A percentile compares a stretch with the other conserved stretches of the same genome.
Conservation (phyloP, 139 green algal species). For the Desmodesmus armatus region DNA sequence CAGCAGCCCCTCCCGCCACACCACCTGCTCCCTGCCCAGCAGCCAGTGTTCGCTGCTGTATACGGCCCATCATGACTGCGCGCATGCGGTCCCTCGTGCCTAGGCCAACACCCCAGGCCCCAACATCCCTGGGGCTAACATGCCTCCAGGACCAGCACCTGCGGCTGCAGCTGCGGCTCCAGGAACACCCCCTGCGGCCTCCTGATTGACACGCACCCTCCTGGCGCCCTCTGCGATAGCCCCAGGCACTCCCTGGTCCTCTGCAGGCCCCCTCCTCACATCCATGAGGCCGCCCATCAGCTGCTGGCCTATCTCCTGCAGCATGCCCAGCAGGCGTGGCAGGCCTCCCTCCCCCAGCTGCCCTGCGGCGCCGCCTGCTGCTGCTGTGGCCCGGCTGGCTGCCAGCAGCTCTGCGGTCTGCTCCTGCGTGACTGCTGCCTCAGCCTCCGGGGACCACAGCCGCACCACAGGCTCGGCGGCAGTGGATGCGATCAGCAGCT, state of each 20-base stretch:
- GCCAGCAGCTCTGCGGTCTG: neutral
- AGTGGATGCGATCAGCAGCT: constrained; percentile 63
- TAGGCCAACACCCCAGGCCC: too few relatives aligned
- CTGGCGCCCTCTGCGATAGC: neutral
- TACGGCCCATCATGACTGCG: too few relatives aligned
- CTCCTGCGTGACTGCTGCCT: neutral
- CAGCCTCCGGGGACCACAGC: constrained; percentile 61
- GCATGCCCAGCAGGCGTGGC: neutral
- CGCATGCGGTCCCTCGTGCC: too few relatives aligned
- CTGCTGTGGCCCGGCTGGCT: neutral
- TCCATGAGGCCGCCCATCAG: constrained; percentile 1
- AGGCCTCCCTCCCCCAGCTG: neutral
- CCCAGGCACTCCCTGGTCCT: neutral
- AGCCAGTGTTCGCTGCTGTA: neutral
- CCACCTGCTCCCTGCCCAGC: neutral
- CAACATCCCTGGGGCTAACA: neutral
- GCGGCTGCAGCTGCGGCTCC: neutral
- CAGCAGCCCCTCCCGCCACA: neutral
- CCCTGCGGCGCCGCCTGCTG: neutral
- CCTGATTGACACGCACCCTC: neutral
- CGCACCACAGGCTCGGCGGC: constrained; percentile 55
- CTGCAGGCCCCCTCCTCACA: neutral
- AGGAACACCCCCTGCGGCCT: too few relatives aligned
- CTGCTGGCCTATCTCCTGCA: neutral
- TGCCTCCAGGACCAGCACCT: neutral